A percentile compares a stretch with the other conserved stretches of the same genome.
Conservation (phyloP, 306 rosid species). For the Casuarina glauca region DNA sequence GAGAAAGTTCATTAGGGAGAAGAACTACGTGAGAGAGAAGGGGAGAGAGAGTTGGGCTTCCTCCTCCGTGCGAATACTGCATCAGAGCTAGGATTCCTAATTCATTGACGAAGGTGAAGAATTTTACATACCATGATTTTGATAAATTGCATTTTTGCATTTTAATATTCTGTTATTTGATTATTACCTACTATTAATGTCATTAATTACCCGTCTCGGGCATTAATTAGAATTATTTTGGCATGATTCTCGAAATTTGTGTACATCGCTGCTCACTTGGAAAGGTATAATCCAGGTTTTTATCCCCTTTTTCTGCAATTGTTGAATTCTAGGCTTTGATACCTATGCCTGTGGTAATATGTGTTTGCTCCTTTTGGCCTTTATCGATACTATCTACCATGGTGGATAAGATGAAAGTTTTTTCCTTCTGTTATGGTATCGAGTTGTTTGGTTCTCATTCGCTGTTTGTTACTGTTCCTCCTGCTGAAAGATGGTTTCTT, state of each 20-base stretch:
- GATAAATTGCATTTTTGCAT: slow-evolving; percentile 15
- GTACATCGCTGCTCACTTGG: slow-evolving; percentile 2
- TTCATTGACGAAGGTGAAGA: slow-evolving; percentile 41
- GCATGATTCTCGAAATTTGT: slow-evolving; percentile 11
- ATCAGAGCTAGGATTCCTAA: slow-evolving; percentile 60
- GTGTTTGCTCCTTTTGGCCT: background rate
- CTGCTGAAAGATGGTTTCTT: slow-evolving; percentile 7
- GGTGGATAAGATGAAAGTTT: slow-evolving; percentile 13
- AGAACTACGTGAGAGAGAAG: no score
- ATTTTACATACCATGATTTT: slow-evolving; percentile 8
- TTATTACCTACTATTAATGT: slow-evolving; percentile 17
- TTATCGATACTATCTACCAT: background rate
- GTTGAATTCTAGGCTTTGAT: slow-evolving; percentile 55
- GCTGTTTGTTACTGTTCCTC: background rate
- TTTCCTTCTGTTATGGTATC: background rate
- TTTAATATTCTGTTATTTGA: slow-evolving; percentile 12
- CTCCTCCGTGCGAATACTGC: slow-evolving; percentile 17
- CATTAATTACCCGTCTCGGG: slow-evolving; percentile 14
- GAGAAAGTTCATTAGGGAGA: no score
- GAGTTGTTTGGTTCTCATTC: slow-evolving; percentile 10
- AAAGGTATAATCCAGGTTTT: background rate
- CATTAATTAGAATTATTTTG: slow-evolving; percentile 25
- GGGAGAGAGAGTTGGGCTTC: slow-evolving; percentile 6
- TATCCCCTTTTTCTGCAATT: slow-evolving; percentile 14
- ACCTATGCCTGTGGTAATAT: slow-evolving; percentile 14